These are phyloP conservation scores for Xylariaceae sp. DNA, from an alignment of 2,329 filamentous ascomycete genomes.

Conservation along the genomic window DNA sequence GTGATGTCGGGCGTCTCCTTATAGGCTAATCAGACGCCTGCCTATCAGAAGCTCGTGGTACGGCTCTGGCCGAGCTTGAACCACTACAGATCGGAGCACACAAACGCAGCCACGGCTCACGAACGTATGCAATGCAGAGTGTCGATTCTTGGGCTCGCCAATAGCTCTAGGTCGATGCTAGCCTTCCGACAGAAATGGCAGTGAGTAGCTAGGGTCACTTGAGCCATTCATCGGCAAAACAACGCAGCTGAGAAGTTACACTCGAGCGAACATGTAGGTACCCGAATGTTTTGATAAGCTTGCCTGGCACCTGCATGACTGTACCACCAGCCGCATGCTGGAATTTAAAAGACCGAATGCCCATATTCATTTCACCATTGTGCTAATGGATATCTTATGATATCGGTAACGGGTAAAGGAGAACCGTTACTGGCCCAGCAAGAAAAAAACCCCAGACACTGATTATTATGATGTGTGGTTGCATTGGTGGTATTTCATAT, in stretches of 20 bases:
- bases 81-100: slow-evolving; percentile 20
- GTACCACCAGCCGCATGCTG: too few species aligned
- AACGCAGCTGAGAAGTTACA: too few species aligned
- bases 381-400: background rate
- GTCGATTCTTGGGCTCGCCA: slow-evolving; percentile 6
- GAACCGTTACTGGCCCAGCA: background rate
- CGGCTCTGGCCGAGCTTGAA: slow-evolving; percentile 6
- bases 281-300: too few species aligned
- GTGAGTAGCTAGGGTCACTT: too few species aligned
- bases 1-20: slow-evolving; percentile 32
- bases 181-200: slow-evolving; percentile 3
- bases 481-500: slow-evolving; percentile 12
- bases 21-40: slow-evolving; percentile 35
- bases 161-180: too few species aligned
- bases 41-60: slow-evolving; percentile 20
- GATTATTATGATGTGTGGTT: slow-evolving; percentile 11
- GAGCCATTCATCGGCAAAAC: too few species aligned
- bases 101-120: slow-evolving; percentile 26
- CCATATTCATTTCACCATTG: background rate
- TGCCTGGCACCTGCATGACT: too few species aligned
- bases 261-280: too few species aligned
- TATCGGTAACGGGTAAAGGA: slow-evolving; percentile 2
- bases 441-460: background rate
- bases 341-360: too few species aligned
- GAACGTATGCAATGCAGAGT: slow-evolving; percentile 18